These are phyloP conservation scores for Trichoderma afroharzianum DNA, from an alignment of 2,329 filamentous ascomycete species.

Conservation along the genomic window DNA sequence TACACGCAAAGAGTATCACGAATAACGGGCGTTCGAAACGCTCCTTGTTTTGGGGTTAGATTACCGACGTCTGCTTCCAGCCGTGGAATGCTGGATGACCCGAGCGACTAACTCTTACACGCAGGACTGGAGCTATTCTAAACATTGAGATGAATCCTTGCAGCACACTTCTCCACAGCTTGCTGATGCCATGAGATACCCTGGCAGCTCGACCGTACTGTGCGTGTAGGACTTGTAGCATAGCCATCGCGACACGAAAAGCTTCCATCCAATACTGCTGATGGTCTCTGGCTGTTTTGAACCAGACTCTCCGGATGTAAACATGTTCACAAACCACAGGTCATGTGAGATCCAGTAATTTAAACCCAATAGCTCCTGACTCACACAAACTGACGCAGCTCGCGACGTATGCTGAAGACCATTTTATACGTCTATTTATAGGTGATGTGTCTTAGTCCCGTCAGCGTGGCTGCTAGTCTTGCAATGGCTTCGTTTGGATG, in stretches of 20 bases:
- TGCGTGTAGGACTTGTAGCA: not conserved
- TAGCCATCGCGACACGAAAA: not conserved
- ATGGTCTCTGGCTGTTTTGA: not conserved
- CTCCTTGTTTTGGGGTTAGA: not conserved
- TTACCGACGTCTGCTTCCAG: not conserved
- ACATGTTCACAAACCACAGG: not conserved
- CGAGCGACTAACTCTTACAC: not conserved
- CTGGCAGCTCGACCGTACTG: not conserved
- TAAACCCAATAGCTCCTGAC: not conserved
- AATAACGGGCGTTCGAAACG: not conserved
- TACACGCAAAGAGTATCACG: not conserved
- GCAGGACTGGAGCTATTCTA: not conserved
- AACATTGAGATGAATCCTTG: not conserved
- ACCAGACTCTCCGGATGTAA: not conserved
- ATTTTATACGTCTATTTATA: conserved; percentile 4
- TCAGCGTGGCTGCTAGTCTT: conserved; percentile 9
- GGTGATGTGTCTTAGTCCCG: not conserved
- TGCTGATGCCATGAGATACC: not conserved
- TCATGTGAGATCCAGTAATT: conserved; percentile 7
- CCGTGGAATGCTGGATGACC: not conserved
- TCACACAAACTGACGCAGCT: not conserved
- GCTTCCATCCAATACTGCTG: not conserved
- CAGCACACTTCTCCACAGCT: not conserved
- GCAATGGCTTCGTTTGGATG: not conserved
- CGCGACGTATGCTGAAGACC: not conserved